phyloP scores from a whole-genome alignment of 495 filamentous ascomycete genomes.

The Pyrenula aspistea region DNA sequence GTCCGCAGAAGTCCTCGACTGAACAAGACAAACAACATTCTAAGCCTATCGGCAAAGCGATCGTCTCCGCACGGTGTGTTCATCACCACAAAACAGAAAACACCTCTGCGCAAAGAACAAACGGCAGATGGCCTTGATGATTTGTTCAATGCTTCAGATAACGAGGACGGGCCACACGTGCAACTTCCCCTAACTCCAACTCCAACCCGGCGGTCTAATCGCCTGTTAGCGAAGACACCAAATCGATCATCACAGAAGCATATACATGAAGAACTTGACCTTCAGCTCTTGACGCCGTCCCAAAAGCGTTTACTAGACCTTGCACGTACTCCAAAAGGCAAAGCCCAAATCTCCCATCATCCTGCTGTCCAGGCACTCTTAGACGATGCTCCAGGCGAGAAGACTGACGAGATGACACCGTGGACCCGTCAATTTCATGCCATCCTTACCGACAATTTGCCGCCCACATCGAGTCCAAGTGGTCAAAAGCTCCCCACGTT shows the following conservation, averaged over 20 bases:
- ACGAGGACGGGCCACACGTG: background rate
- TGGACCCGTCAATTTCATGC: background rate
- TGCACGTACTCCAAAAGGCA: background rate
- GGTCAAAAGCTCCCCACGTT: background rate
- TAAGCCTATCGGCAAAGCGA: background rate
- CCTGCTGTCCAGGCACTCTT: background rate
- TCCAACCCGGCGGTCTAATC: background rate
- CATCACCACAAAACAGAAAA: background rate
- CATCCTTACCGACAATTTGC: background rate
- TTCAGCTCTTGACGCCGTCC: background rate
- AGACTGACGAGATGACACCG: background rate
- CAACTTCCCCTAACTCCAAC: background rate
- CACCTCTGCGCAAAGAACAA: background rate
- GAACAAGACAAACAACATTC: background rate
- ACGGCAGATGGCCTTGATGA: slow-evolving; percentile 1
- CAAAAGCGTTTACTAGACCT: background rate
- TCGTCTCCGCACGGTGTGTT: background rate
- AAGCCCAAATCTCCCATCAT: slow-evolving; percentile 2
- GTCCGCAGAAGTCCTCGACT: background rate
- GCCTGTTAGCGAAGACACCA: slow-evolving; percentile 3
- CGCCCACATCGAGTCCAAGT: background rate
- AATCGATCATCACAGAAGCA: background rate
- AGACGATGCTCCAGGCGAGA: background rate
- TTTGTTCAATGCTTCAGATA: background rate
- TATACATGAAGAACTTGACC: background rate